These are phyloP conservation scores for Pochonia chlamydosporia DNA, from an alignment of 2,329 filamentous ascomycete species.

Conservation along the genomic window DNA sequence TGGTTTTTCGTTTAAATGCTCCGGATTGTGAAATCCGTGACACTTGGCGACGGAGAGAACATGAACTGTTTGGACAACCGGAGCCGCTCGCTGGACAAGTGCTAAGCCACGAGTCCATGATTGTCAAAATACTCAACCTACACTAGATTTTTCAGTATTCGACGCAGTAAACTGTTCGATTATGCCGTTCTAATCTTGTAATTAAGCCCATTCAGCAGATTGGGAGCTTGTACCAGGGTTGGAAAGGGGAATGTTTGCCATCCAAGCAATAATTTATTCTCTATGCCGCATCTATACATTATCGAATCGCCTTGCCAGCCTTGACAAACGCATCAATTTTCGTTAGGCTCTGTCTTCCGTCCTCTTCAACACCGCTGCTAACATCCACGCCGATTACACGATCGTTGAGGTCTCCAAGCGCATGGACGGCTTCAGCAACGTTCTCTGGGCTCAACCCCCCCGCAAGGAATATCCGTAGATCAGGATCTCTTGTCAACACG, in stretches of 20 bases:
- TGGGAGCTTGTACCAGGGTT: no score
- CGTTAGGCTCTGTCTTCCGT: slow-evolving; percentile 71
- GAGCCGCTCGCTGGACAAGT: background rate
- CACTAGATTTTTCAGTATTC: no score
- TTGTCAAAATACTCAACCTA: no score
- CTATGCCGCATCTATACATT: slow-evolving; percentile 14
- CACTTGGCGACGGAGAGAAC: background rate
- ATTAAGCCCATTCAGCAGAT: no score
- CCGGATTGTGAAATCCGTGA: background rate
- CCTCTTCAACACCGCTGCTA: slow-evolving; percentile 85
- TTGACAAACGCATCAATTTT: slow-evolving; percentile 79
- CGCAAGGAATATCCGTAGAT: slow-evolving; percentile 73
- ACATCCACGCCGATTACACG: slow-evolving; percentile 83
- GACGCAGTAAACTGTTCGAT: no score
- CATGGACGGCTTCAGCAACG: slow-evolving; percentile 59
- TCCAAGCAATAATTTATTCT: background rate
- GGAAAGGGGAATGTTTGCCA: background rate
- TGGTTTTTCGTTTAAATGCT: background rate
- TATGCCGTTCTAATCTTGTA: no score
- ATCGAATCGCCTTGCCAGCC: slow-evolving; percentile 59
- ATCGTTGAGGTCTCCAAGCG: slow-evolving; percentile 52
- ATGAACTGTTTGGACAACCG: background rate
- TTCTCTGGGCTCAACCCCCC: slow-evolving; percentile 81
- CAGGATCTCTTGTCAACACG: slow-evolving; percentile 59
- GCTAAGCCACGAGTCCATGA: no score